phyloP scores from a whole-genome alignment of 257 asterid genomes.

The Petunia axillaris region DNA sequence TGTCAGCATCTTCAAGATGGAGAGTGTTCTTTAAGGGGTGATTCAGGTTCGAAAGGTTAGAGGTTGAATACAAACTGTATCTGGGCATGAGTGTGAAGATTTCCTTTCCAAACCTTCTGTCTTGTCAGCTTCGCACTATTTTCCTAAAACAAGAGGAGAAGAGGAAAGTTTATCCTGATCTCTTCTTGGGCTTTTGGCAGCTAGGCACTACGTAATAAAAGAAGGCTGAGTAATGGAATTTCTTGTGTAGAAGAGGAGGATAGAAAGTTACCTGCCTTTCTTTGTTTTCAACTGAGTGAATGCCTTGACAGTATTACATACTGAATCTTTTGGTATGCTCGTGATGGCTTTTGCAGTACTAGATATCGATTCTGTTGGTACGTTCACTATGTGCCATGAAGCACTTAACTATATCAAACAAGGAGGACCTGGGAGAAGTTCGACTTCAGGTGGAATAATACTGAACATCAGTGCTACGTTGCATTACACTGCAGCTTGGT shows the following conservation, averaged over 20 bases:
- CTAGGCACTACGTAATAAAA: background rate
- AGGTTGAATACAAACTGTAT: background rate
- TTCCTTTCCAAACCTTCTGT: background rate
- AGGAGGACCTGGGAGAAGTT: conserved; percentile 63
- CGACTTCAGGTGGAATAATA: conserved; percentile 73
- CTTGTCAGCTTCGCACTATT: background rate
- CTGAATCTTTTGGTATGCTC: conserved; percentile 80
- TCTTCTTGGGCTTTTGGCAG: background rate
- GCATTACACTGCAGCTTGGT: conserved; percentile 91
- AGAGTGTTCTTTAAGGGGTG: background rate
- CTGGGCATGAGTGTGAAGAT: background rate
- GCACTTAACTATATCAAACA: conserved; percentile 71
- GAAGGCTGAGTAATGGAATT: conserved; percentile 10
- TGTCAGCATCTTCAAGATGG: background rate
- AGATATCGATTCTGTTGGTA: conserved; percentile 93
- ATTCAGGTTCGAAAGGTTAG: conserved; percentile 8
- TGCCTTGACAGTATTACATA: conserved; percentile 60
- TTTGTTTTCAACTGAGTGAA: background rate
- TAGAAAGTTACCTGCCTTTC: background rate
- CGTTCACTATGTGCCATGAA: conserved; percentile 93
- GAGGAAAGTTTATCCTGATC: background rate
- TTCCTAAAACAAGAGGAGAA: background rate
- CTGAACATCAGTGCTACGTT: conserved; percentile 86
- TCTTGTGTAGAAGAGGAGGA: background rate
- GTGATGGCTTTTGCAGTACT: conserved; percentile 52